Base-by-base conservation (phyloP, 371 early-diverging fungal genomes). In the Furculomyces boomerangus region DNA sequence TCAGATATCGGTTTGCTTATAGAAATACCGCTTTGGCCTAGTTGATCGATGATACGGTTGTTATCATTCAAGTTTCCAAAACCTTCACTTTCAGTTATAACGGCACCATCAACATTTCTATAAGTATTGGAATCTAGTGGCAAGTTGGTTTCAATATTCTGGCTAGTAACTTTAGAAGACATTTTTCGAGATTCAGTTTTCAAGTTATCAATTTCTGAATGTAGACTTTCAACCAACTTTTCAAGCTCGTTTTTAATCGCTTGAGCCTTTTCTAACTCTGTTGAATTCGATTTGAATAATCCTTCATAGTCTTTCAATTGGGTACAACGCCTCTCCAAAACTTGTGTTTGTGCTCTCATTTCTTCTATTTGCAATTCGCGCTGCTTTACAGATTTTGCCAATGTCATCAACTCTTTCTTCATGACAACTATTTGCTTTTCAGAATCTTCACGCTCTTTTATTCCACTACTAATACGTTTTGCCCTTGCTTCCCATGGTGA, bases 161-260 rank as follows among this genome's bases (percentile, higher is more conserved):
- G 14, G 39, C 39, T n/a, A 39, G 39, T n/a, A 39, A 39, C 39
- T 14, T n/a, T 39, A n/a, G 10, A 14, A n/a, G 39, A n/a, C 39
- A 49, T 10, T 30, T 14, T 13, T 3, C 30, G 30, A 20, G 49
- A 13, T 49, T 28, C 28, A 10, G 13, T 26, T 18, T 51, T 51
- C 25, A 35, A 32, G 32, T 28, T 8, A 32, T 51, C 52, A 31
- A 51, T 51, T 7, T 51, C 52, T 18, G 3, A 3, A 51, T 51
- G 30, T 32, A 51, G 37, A 35, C 20, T 32, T 32, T 51, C 30
- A 31, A 51, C 52, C 14, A 51, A 25, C 3, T 51, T 51, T 51
- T 51, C 30, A 8, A 51, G 32, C 30, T 32, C 20, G 2, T 2
- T 26, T 18, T 30, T 35, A 5, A 30, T 28, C 2, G 8, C 13